Percentiles rank a stretch among this genome's conserved stretches.
These are phyloP conservation scores for Ballota nigra DNA, from an alignment of 257 asterid species.

Conservation along the genomic window DNA sequence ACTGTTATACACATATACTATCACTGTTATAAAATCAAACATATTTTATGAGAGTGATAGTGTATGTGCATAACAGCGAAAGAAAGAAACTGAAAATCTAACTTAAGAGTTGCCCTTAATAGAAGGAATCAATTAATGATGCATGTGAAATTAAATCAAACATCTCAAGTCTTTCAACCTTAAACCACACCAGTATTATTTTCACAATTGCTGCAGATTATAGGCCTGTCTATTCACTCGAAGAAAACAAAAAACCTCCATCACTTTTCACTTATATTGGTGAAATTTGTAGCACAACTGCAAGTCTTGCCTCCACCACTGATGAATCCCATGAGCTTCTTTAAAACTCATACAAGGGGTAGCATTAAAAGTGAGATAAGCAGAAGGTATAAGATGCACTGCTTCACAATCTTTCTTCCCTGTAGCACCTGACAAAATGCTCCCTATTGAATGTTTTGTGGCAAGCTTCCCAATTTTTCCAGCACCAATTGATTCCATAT, in stretches of 20 bases:
- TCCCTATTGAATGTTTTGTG: slow-evolving; percentile 56
- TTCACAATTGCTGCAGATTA: neutral
- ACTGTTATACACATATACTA: too few relatives aligned
- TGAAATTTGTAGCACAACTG: slow-evolving; percentile 33
- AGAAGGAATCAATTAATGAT: neutral
- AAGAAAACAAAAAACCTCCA: neutral
- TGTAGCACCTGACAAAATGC: slow-evolving; percentile 31
- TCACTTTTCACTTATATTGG: slow-evolving; percentile 24
- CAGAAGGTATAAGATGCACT: slow-evolving; percentile 68
- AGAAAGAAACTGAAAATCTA: neutral
- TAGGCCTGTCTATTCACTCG: neutral
- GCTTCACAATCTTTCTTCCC: slow-evolving; percentile 53
- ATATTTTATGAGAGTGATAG: too few relatives aligned
- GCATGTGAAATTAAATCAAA: neutral
- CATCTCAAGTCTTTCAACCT: neutral
- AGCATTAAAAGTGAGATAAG: slow-evolving; percentile 42
- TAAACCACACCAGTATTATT: neutral
- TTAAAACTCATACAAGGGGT: slow-evolving; percentile 31
- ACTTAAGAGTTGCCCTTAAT: neutral
- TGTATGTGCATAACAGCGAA: too few relatives aligned
- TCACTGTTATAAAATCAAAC: too few relatives aligned
- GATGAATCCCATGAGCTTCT: slow-evolving; percentile 66
- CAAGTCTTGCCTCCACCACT: slow-evolving; percentile 68
- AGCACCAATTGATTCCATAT: slow-evolving; percentile 50
- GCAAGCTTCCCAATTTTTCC: slow-evolving; percentile 60